Evolutionary conservation across 179 eudicot genomes (phyloP).

Genomic region (Patellifolia procumbens): DNA sequence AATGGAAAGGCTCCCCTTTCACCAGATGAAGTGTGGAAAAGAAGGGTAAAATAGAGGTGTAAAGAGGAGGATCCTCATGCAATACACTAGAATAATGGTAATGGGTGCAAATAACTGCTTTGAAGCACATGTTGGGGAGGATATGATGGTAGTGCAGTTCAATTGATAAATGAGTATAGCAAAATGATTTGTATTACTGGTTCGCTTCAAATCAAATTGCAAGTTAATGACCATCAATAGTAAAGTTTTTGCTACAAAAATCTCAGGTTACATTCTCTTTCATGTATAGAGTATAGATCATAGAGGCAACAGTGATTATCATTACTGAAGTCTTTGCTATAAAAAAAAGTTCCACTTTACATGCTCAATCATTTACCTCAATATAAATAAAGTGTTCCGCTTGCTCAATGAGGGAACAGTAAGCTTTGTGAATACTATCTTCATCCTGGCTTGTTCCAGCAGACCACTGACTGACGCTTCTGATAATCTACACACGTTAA

Average conservation of each 20-base stretch:
- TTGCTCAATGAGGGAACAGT: slow-evolving; percentile 86
- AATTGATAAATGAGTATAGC: neutral
- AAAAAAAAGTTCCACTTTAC: neutral
- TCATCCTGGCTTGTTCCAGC: slow-evolving; percentile 96
- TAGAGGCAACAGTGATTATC: neutral
- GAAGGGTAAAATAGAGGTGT: neutral
- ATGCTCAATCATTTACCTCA: slow-evolving; percentile 57
- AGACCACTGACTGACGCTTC: slow-evolving; percentile 98
- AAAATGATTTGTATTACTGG: neutral
- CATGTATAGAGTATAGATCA: neutral
- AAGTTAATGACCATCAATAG: neutral
- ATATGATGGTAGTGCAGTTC: neutral
- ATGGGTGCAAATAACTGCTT: neutral
- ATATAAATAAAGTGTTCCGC: slow-evolving; percentile 88
- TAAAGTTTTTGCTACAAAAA: neutral
- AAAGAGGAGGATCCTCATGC: neutral
- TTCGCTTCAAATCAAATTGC: neutral
- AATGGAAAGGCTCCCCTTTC: neutral
- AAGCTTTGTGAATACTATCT: slow-evolving; percentile 94
- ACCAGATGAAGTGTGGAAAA: neutral
- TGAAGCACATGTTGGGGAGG: neutral
- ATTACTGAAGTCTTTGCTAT: neutral
- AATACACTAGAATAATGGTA: neutral
- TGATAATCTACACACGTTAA: slow-evolving; percentile 56
- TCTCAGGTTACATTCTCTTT: neutral